Conservation (phyloP, 768 basidiomycete species). For the Agaricus sinodeliciosus region DNA sequence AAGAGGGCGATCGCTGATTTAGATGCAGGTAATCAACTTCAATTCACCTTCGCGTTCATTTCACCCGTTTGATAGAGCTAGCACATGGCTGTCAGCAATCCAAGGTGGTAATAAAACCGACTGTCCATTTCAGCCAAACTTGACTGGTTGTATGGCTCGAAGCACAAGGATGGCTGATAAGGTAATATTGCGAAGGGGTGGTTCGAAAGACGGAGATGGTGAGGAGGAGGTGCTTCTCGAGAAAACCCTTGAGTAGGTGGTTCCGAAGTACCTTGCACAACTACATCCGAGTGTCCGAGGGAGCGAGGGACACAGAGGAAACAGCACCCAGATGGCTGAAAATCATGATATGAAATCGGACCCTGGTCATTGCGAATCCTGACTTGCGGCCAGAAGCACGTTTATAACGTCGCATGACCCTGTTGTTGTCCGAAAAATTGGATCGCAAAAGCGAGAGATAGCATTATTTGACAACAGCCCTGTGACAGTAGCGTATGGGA, state of each 20-base stretch:
- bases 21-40: background rate
- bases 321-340: background rate
- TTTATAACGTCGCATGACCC: background rate
- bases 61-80: too few species aligned
- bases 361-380: background rate
- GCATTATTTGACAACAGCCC: conserved; percentile 4
- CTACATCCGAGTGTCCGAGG: background rate
- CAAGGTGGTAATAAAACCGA: background rate
- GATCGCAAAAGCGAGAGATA: background rate
- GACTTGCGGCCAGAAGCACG: background rate
- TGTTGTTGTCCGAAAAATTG: background rate
- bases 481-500: background rate
- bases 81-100: too few species aligned
- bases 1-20: background rate
- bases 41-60: too few species aligned
- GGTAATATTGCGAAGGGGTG: background rate
- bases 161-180: background rate
- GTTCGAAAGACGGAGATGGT: background rate
- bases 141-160: background rate
- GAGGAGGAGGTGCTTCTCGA: background rate
- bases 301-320: background rate
- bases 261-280: background rate
- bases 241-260: background rate
- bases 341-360: background rate
- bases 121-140: background rate